Base-by-base conservation (phyloP, 371 early-diverging fungal genomes). In the Mortierella sp. region DNA sequence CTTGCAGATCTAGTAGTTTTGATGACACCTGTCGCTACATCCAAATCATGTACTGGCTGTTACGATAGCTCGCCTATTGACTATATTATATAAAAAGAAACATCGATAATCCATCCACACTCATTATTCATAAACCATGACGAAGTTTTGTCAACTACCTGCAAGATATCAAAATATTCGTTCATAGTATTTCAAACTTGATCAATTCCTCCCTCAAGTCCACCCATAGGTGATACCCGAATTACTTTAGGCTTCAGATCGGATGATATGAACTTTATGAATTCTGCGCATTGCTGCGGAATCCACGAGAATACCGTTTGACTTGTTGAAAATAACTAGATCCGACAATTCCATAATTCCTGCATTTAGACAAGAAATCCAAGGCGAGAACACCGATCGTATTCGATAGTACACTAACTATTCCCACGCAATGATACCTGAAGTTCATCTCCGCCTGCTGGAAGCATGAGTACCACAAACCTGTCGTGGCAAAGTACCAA, bases 261-360 rank as follows among this genome's bases (percentile, higher is more conserved):
- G 6, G 68, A 57, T 0, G 72, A 65, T 13, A 62, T 63, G 1
- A 85, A 83, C 50, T 86, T 85, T 40, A 89, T 58, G 78, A 89
- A 91, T 73, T 91, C 69, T 87, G 87, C 1, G 95, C 92, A 58
- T 86, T 75, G 52, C 86, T 84, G 94, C 94, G 3, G 93, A 83
- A n/a, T 78, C 70, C 36, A 85, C 87, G 19, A 95, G 81, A 1
- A 85, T 87, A 0, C 95, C 95, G 74, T 95, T 95, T 0, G 92
- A 85, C 75, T 95, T 95, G 85, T 92, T 95, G 74, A 95, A 91
- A 36, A 95, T 84, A 1, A 95, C 87, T 47, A 94, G 67, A 76
- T 95, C 95, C 2, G 93, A 88, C 38, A 94, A 83, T 81, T 95
- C 95, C 77, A 95, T 90, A 36, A 95, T 94, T 2, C 95, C 95